Evolutionary conservation across 306 rosid genomes (phyloP), one percentile per base, ranked within the genome.

Genomic region (Calophaca sinica): DNA sequence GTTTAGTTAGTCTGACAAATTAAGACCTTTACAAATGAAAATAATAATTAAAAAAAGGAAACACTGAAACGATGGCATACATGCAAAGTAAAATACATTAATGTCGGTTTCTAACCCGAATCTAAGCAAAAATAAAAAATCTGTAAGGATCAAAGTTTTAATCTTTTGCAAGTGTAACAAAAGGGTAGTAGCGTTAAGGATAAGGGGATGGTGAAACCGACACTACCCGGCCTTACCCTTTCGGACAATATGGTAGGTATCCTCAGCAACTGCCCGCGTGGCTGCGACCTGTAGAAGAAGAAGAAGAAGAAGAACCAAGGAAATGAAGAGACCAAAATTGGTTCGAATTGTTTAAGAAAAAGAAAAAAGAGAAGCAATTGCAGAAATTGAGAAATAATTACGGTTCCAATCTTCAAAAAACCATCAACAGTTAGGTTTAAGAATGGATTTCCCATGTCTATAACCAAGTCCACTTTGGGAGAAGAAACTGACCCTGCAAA

Each of bases 321-420:
- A 10, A 42, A 2, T 33, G 1, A 33, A 33, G 36, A 33, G 4
- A 33, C 36, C 36, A 33, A 33, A 33, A 33, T 33, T 53, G 28
- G 9, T 39, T 54, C 3, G 12, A n/a, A 41, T 32, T 59, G 20
- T 33, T 15, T 26, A 26, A 11, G 59, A 32, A 0, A 63, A 69
- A 4, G 1, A 35, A 54, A 5, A 10, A 42, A 32, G 26, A 6
- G 3, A n/a, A n/a, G 4, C 3, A 14, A 7, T 14, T 2, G 41
- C 49, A 68, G 61, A 65, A 33, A 2, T 35, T 2, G 0, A 3
- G 9, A 26, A 62, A 62, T 36, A 13, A 9, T 62, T 86, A 93
- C 97, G 7, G 96, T 20, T 85, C 98, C 98, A 82, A 94, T 94
- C 87, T 91, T 91, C 83, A 91, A 65, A 85, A 94, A 94, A 55